phyloP scores from a whole-genome alignment of 805 yeast genomes.

The Kazachstania martiniae region DNA sequence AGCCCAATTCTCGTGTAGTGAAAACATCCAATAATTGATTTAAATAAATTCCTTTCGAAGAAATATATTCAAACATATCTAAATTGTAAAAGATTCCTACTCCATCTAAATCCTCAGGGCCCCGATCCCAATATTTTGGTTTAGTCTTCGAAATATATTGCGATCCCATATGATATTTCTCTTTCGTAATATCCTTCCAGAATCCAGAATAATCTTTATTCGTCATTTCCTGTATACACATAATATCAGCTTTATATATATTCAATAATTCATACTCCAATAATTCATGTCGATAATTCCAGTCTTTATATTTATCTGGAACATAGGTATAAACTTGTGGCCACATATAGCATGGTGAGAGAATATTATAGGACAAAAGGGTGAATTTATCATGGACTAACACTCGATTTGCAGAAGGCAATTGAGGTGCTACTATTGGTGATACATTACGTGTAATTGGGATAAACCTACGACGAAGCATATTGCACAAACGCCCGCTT shows the following conservation, averaged over 20 bases:
- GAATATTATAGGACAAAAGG: conserved; percentile 35
- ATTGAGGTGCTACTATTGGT: neutral
- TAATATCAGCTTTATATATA: conserved; percentile 37
- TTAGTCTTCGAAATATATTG: conserved; percentile 38
- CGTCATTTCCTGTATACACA: conserved; percentile 52
- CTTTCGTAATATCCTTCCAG: conserved; percentile 29
- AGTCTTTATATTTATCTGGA: conserved; percentile 35
- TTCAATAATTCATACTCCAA: conserved; percentile 29
- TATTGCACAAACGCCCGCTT: neutral
- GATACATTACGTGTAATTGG: conserved; percentile 2
- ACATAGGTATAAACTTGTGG: conserved; percentile 42
- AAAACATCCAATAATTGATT: conserved; percentile 22
- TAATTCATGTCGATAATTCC: conserved; percentile 39
- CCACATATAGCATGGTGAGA: conserved; percentile 52
- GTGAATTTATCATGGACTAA: conserved; percentile 16
- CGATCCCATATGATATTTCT: conserved; percentile 34
- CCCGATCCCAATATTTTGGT: conserved; percentile 43
- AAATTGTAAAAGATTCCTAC: conserved; percentile 43
- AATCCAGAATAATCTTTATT: conserved; percentile 29
- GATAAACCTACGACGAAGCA: conserved; percentile 3
- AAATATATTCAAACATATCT: conserved; percentile 35
- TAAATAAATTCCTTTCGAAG: conserved; percentile 27
- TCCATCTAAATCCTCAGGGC: conserved; percentile 44
- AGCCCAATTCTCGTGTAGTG: conserved; percentile 19
- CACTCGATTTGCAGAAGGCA: neutral